Conservation (phyloP, 2,329 filamentous ascomycete species). For the Westerdykella ornata region DNA sequence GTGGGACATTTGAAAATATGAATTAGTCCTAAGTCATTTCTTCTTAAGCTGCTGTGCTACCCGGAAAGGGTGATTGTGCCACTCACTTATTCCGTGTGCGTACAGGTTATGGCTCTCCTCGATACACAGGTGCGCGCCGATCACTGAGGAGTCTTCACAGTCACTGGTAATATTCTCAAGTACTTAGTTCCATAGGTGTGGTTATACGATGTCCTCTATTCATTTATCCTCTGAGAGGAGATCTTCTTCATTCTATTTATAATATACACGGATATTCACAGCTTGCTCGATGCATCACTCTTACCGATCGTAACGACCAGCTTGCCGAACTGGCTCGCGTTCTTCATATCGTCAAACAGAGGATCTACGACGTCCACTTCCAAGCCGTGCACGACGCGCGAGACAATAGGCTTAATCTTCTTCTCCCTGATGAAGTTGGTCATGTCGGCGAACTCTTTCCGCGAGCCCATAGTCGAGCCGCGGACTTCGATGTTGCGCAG, state of each 20-base stretch:
- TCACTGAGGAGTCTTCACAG: no score
- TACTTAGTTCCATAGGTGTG: no score
- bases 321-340: constrained; percentile 84
- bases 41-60: no score
- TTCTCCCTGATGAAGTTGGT: constrained; percentile 69
- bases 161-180: no score
- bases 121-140: no score
- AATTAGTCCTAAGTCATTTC: no score
- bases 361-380: constrained; percentile 70
- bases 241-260: neutral
- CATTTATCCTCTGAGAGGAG: no score
- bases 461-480: constrained; percentile 86
- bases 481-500: constrained; percentile 81
- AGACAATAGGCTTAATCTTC: constrained; percentile 70
- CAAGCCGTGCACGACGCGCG: constrained; percentile 64
- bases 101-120: no score
- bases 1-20: no score
- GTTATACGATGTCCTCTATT: no score
- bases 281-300: constrained; percentile 22
- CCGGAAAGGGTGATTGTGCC: no score
- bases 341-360: constrained; percentile 83
- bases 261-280: constrained; percentile 13
- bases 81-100: no score
- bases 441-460: constrained; percentile 87
- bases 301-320: constrained; percentile 57